A percentile compares a stretch with the other conserved stretches of the same genome.
Evolutionary conservation across 164 flowering plant genomes (phyloP).

Genomic region (Magnolia changhungtana): DNA sequence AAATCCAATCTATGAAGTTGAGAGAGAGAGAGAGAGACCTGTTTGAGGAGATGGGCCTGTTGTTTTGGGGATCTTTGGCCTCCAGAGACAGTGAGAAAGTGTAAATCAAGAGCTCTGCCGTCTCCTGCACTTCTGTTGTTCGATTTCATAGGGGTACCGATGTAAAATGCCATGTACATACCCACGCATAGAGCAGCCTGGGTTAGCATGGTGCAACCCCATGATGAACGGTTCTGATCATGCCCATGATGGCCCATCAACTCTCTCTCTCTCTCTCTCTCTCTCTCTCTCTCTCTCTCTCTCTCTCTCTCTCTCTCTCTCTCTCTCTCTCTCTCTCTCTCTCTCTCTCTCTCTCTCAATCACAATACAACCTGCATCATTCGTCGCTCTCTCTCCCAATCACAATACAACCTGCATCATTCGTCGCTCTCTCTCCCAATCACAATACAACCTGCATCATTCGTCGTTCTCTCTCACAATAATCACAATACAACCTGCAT

Average conservation of each 20-base stretch:
- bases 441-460: no score
- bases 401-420: no score
- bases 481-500: no score
- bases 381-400: no score
- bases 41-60: slow-evolving; percentile 55
- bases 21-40: slow-evolving; percentile 28
- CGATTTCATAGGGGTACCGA: slow-evolving; percentile 34
- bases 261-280: no score
- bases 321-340: no score
- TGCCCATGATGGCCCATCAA: not conserved
- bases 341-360: no score
- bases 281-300: no score
- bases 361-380: no score
- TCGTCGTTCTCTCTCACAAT: no score
- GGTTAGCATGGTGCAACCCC: slow-evolving; percentile 41
- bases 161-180: slow-evolving; percentile 40
- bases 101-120: slow-evolving; percentile 28
- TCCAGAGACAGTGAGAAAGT: slow-evolving; percentile 57
- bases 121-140: not conserved
- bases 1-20: not conserved
- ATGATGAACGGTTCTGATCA: slow-evolving; percentile 22
- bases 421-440: no score
- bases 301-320: no score
- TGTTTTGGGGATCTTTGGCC: slow-evolving; percentile 41
- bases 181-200: slow-evolving; percentile 48